A percentile compares a stretch with the other conserved stretches of the same genome.
These are phyloP conservation scores for Termitomyces sp. DNA, from an alignment of 768 basidiomycete species.

Conservation along the genomic window DNA sequence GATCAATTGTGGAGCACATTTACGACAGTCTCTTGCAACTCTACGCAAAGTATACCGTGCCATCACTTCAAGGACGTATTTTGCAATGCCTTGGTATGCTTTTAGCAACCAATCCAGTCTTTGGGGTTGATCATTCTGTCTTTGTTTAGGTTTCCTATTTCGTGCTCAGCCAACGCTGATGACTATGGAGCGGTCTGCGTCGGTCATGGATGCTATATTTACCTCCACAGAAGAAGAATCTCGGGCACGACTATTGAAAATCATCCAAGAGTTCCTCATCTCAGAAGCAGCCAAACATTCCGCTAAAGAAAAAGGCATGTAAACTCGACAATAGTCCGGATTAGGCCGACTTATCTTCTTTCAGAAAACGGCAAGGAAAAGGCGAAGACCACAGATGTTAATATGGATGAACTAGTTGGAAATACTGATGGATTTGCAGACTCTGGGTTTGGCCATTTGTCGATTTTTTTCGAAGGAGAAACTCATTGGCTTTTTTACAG, in stretches of 20 bases:
- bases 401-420: conserved; percentile 93
- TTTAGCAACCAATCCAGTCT: neutral
- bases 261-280: conserved; percentile 88
- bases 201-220: conserved; percentile 91
- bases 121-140: neutral
- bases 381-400: conserved; percentile 49
- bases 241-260: conserved; percentile 72
- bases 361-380: conserved; percentile 43
- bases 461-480: neutral
- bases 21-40: conserved; percentile 71
- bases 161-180: conserved; percentile 90
- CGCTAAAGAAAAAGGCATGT: conserved; percentile 63
- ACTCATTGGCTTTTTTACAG: conserved; percentile 36
- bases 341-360: conserved; percentile 5
- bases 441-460: conserved; percentile 67
- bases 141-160: conserved; percentile 75
- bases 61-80: conserved; percentile 63
- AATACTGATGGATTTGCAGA: conserved; percentile 96
- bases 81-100: conserved; percentile 81
- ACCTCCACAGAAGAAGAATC: conserved; percentile 67
- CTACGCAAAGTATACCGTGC: conserved; percentile 62
- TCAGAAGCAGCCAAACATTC: conserved; percentile 80
- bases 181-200: conserved; percentile 73
- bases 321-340: neutral
- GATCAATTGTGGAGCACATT: conserved; percentile 78